Conservation (phyloP, 2,329 filamentous ascomycete species). For the Ophiostoma piceae region DNA sequence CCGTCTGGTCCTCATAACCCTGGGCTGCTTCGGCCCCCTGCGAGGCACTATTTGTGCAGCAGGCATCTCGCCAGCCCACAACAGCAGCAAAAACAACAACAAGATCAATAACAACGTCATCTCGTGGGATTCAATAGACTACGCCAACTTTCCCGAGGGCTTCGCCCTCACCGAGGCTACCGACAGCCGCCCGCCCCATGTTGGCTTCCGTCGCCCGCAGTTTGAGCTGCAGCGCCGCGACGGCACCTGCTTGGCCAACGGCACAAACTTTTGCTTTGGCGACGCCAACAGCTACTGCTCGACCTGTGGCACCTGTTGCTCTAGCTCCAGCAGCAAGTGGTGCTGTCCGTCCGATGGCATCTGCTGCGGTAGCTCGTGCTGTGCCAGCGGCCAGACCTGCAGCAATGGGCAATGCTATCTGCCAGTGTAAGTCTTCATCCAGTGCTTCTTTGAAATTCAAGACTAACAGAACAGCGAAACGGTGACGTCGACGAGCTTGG, state of each 20-base stretch:
- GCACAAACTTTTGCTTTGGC: constrained; percentile 35
- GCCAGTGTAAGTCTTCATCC: constrained; percentile 20
- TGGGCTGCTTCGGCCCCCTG: constrained; percentile 18
- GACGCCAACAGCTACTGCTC: constrained; percentile 31
- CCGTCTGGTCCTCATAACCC: constrained; percentile 24
- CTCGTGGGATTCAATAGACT: background rate
- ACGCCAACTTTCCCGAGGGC: constrained; percentile 2
- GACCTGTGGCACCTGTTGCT: constrained; percentile 33
- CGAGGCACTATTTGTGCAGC: constrained; percentile 1
- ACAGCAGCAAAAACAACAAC: background rate
- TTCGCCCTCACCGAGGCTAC: constrained; percentile 23
- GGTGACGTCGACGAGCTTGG: constrained; percentile 22
- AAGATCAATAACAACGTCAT: background rate
- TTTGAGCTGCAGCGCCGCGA: constrained; percentile 29
- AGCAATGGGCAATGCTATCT: constrained; percentile 31
- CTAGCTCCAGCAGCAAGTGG: constrained; percentile 26
- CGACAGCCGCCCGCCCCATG: constrained; percentile 27
- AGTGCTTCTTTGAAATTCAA: background rate
- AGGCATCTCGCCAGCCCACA: background rate
- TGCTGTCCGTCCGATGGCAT: constrained; percentile 31
- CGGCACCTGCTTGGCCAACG: constrained; percentile 33
- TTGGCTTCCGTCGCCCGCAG: constrained; percentile 23
- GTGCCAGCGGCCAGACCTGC: constrained; percentile 32
- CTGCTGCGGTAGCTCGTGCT: constrained; percentile 35
- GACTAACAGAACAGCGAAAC: constrained; percentile 24